Percentiles rank a stretch among this genome's conserved stretches.
These are phyloP conservation scores for Teratosphaeriaceae sp. DNA, from an alignment of 2,329 filamentous ascomycete species.

Conservation along the genomic window DNA sequence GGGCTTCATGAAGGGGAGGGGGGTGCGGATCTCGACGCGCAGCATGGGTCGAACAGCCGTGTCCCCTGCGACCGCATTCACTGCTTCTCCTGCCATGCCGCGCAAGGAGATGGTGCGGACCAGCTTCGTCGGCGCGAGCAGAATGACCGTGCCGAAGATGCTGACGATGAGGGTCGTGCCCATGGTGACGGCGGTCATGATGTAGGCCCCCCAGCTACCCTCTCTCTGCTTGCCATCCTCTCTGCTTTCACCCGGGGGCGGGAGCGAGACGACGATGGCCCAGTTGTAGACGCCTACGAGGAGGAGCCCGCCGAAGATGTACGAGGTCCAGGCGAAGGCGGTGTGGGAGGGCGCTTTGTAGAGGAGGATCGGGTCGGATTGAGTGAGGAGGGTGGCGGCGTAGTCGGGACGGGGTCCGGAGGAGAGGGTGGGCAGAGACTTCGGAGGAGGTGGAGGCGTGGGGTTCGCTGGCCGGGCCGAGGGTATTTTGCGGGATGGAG, in stretches of 20 bases:
- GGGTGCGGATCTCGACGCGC: conserved; percentile 11
- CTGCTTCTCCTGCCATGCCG: conserved; percentile 7
- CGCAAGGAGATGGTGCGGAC: neutral
- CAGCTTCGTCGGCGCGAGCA: conserved; percentile 13
- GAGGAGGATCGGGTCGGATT: conserved; percentile 14
- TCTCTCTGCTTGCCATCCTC: neutral
- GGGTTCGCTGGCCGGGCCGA: neutral
- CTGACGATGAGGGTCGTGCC: conserved; percentile 7
- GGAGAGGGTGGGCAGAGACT: neutral
- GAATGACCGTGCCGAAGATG: conserved; percentile 11
- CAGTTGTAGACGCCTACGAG: conserved; percentile 11
- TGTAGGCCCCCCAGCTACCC: neutral
- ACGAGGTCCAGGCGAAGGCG: conserved; percentile 16
- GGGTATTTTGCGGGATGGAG: neutral
- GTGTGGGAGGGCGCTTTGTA: conserved; percentile 20
- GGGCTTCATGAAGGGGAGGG: conserved; percentile 16
- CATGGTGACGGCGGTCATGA: neutral
- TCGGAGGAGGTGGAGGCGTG: neutral
- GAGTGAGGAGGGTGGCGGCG: conserved; percentile 8
- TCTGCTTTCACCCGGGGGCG: neutral
- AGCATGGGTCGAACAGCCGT: no score
- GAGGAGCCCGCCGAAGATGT: conserved; percentile 13
- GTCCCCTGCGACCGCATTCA: conserved; percentile 6
- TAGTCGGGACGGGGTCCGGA: neutral
- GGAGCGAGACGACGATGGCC: conserved; percentile 2